These are phyloP conservation scores for Spirogloea muscicola DNA, from an alignment of 139 green algal species.

Conservation along the genomic window DNA sequence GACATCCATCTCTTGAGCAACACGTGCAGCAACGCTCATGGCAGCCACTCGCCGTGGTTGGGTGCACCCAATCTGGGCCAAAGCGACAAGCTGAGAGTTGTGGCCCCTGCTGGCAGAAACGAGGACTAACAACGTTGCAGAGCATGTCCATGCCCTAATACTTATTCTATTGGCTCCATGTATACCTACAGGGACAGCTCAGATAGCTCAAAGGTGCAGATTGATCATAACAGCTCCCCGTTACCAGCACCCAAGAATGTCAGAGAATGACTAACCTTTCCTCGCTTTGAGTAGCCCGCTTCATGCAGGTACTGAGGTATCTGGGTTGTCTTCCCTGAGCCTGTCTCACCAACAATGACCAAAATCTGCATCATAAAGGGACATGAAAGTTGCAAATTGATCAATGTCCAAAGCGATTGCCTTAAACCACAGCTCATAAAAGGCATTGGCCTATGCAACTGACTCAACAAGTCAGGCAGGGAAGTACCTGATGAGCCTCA, in stretches of 20 bases:
- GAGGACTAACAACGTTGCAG: too few species aligned
- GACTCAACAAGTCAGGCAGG: neutral
- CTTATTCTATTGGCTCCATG: too few species aligned
- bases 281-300: conserved; percentile 82
- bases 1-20: conserved; percentile 84
- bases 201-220: neutral
- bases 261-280: conserved; percentile 54
- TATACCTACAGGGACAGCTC: neutral
- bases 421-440: neutral
- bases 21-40: conserved; percentile 91
- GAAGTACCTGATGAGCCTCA: conserved; percentile 63
- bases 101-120: too few species aligned
- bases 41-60: conserved; percentile 91
- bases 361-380: conserved; percentile 60
- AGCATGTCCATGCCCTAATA: too few species aligned
- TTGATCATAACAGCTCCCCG: neutral
- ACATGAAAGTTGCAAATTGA: too few species aligned
- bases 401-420: too few species aligned
- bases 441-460: neutral
- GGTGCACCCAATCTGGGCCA: conserved; percentile 77
- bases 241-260: neutral
- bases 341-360: conserved; percentile 95
- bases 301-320: conserved; percentile 98
- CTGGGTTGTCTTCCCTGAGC: conserved; percentile 88
- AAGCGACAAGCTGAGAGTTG: too few species aligned